Conservation (phyloP, 106 monocot species). For the Vanilla planifolia region DNA sequence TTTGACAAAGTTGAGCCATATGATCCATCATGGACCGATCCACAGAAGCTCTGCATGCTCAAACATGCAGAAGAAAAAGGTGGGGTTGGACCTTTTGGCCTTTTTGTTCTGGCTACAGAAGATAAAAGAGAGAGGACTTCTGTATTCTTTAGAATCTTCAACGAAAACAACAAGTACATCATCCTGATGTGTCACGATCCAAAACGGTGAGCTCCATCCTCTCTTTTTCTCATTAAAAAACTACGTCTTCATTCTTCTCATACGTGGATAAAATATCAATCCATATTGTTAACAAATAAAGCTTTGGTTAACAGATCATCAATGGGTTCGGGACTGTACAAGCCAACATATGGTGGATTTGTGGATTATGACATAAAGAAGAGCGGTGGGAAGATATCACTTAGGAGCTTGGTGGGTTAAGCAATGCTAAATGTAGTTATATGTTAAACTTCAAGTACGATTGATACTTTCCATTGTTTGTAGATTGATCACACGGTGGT, state of each 20-base stretch:
- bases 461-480: no score
- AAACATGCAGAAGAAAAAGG: slow-evolving; percentile 17
- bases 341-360: slow-evolving; percentile 54
- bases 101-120: slow-evolving; percentile 23
- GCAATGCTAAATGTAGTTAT: no score
- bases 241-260: neutral
- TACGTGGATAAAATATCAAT: neutral
- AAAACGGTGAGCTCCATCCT: neutral
- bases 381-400: slow-evolving; percentile 12
- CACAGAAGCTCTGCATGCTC: slow-evolving; percentile 24
- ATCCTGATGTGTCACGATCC: slow-evolving; percentile 51
- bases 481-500: slow-evolving; percentile 17
- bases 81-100: slow-evolving; percentile 20
- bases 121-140: slow-evolving; percentile 25
- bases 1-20: slow-evolving; percentile 24
- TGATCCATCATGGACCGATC: slow-evolving; percentile 32
- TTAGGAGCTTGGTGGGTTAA: slow-evolving; percentile 16
- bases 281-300: neutral
- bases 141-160: slow-evolving; percentile 46
- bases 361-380: slow-evolving; percentile 13
- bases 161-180: slow-evolving; percentile 15
- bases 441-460: no score
- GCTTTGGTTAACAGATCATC: no score
- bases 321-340: slow-evolving; percentile 33
- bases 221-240: neutral